Percentiles rank a stretch among this genome's conserved stretches.
phyloP scores from a whole-genome alignment of 176 grass and related monocot genomes.

The Carex myosuroides region DNA sequence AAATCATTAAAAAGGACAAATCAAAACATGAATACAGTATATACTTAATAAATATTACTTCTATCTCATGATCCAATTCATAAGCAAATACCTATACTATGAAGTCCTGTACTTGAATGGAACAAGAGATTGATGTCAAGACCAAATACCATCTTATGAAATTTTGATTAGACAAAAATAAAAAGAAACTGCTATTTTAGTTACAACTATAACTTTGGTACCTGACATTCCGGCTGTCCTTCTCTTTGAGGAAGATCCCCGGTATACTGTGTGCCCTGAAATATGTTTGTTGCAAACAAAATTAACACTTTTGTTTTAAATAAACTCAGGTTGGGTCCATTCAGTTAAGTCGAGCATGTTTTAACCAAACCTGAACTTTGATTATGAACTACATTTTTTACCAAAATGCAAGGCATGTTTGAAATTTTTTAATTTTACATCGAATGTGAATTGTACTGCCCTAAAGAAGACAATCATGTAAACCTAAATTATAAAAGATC shows the following conservation, averaged over 20 bases:
- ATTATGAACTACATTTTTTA: not conserved
- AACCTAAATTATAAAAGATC: not conserved
- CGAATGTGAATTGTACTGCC: not conserved
- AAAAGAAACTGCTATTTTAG: not conserved
- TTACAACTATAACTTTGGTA: conserved; percentile 10
- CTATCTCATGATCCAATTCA: not conserved
- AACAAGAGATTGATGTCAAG: not conserved
- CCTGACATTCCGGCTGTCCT: conserved; percentile 52
- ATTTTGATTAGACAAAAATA: not conserved
- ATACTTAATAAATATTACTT: not conserved
- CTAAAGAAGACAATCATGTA: not conserved
- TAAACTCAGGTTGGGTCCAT: not conserved
- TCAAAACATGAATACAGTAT: not conserved
- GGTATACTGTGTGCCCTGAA: conserved; percentile 24
- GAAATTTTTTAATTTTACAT: not conserved
- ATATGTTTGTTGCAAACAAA: not conserved
- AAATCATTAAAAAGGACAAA: not conserved
- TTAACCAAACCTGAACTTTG: not conserved
- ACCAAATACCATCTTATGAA: not conserved
- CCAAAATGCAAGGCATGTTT: not conserved
- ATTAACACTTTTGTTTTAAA: not conserved
- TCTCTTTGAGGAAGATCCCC: conserved; percentile 44
- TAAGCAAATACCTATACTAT: not conserved
- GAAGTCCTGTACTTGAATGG: not conserved
- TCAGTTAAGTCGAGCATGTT: not conserved